Base-by-base conservation (phyloP, 2,329 filamentous ascomycete species). In the Fusarium stilboides region DNA sequence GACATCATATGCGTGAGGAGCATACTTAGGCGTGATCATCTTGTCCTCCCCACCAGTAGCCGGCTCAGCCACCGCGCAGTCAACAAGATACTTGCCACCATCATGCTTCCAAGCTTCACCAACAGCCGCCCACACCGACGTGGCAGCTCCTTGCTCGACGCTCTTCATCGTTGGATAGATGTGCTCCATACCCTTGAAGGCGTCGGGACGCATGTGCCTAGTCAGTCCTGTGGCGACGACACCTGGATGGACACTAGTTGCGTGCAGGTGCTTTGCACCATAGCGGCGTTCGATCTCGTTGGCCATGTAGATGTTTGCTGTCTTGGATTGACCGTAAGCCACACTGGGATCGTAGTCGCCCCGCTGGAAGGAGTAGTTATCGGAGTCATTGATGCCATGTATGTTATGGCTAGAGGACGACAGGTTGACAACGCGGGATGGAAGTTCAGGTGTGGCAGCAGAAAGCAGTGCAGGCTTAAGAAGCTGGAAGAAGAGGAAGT, bases 371-470 rank as follows among this genome's bases (percentile, higher is more conserved):
- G 52, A 20, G 37, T 71, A 69, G 54, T 74, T 62, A 14, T 61
- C 51, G 5, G 50, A n/a, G 20, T 64, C 45, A 4, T 65, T 60
- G 17, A 55, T 56, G 1, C 62, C 45, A 3, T 36, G 10, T 2
- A 51, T 22, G 8, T 59, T 56, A 34, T 88, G 86, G 6, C 73
- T 81, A 0, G 77, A 67, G 1, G 82, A 84, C 1, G 83, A 79
- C 1, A 87, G 72, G 6, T 76, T 74, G 36, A 88, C 79, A 6
- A 87, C 82, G 4, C 86, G 80, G 2, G 82, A 85, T 14, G 79
- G 70, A 24, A 83, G 83, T 0, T 70, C 64, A 0, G 80, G 71
- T 0, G 80, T 81, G 2, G 78, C 69, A 17, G 77, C 78, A 0
- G 77, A 68, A 4, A 87, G 75, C 1, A 88, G 72, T 0, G 78